These are phyloP conservation scores for Sclerotinia subarctica DNA, from an alignment of 2,329 filamentous ascomycete species.

Conservation along the genomic window DNA sequence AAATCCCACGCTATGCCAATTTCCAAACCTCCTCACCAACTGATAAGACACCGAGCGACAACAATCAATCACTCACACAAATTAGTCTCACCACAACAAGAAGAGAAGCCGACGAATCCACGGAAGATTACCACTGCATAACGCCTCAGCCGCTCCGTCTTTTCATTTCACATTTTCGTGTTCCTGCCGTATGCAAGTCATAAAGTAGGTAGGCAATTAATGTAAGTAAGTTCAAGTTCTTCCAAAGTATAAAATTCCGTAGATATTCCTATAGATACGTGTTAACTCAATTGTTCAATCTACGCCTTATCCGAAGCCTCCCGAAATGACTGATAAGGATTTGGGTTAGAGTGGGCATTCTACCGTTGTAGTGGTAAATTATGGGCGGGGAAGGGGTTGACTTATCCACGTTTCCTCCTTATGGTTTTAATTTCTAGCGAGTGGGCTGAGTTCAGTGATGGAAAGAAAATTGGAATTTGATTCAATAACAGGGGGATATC, in stretches of 20 bases:
- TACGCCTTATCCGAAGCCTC: background rate
- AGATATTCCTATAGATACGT: background rate
- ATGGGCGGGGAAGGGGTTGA: background rate
- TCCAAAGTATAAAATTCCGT: background rate
- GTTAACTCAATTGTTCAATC: too few relatives aligned
- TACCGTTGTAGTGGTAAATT: background rate
- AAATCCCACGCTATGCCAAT: too few relatives aligned
- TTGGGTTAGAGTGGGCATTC: background rate
- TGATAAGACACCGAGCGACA: background rate
- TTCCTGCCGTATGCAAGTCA: background rate
- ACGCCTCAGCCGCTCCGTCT: background rate
- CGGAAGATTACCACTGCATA: conserved; percentile 3
- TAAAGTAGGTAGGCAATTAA: background rate
- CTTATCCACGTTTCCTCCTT: background rate
- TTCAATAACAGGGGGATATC: background rate
- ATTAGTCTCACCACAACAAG: background rate
- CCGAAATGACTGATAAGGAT: background rate
- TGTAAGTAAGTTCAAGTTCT: background rate
- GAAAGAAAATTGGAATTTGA: too few relatives aligned
- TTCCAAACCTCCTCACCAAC: background rate
- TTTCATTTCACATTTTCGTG: background rate
- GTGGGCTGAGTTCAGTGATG: too few relatives aligned
- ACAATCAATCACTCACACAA: background rate
- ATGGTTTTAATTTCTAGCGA: too few relatives aligned
- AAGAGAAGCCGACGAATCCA: background rate